A percentile compares a stretch with the other conserved stretches of the same genome.
phyloP scores from a whole-genome alignment of 768 basidiomycete genomes.

The Pisolithus microcarpus region DNA sequence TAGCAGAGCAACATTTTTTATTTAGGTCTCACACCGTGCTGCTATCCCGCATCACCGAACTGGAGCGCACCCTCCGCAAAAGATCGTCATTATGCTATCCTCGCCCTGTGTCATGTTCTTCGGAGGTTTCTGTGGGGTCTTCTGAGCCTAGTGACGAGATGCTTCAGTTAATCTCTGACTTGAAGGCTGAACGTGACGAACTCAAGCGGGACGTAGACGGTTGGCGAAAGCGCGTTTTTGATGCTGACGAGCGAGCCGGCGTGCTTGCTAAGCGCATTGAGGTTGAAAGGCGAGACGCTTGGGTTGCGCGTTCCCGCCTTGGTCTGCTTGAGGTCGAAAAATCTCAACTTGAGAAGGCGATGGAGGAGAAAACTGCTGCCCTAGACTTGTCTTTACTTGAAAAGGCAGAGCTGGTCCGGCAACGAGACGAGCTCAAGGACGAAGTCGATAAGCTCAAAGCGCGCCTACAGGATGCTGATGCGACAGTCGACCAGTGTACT shows the following conservation, averaged over 20 bases:
- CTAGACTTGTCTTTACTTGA: constrained; percentile 25
- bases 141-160: constrained; percentile 70
- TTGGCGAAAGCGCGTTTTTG: constrained; percentile 71
- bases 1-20: constrained; percentile 79
- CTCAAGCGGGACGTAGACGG: constrained; percentile 83
- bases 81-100: constrained; percentile 35
- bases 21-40: constrained; percentile 79
- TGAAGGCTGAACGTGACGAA: constrained; percentile 86
- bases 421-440: constrained; percentile 24
- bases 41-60: constrained; percentile 71
- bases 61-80: constrained; percentile 58
- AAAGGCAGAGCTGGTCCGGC: constrained; percentile 16
- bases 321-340: constrained; percentile 65
- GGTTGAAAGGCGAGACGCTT: constrained; percentile 73
- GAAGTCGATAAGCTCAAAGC: constrained; percentile 23
- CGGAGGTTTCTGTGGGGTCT: constrained; percentile 31
- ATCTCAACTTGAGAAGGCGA: constrained; percentile 42
- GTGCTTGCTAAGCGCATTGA: constrained; percentile 66
- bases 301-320: constrained; percentile 72
- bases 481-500: constrained; percentile 18
- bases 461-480: constrained; percentile 25
- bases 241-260: constrained; percentile 64
- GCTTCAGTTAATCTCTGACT: constrained; percentile 63
- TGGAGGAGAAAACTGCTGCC: constrained; percentile 30
- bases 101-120: constrained; percentile 45